Conservation (phyloP, 108 stramenopile genomes). For the Pseudonitzschia pungens region DNA sequence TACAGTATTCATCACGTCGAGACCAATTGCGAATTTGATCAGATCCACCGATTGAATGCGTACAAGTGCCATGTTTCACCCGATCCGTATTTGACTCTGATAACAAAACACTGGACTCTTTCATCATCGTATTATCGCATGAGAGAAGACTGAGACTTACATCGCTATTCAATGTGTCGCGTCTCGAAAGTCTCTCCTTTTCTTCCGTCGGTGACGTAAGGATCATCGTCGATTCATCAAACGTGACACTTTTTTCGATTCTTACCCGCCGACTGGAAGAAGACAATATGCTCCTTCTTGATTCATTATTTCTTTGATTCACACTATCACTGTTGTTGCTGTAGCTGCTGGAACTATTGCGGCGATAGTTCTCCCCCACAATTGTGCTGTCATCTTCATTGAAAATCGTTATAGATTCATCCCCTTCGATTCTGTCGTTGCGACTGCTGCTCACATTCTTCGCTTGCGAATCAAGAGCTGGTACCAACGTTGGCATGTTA, state of each 20-base stretch:
- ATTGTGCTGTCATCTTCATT: conserved; percentile 7
- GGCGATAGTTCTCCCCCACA: not conserved
- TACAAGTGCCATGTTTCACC: not conserved
- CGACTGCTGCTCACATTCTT: not conserved
- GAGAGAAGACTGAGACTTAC: conserved; percentile 14
- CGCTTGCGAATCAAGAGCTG: not conserved
- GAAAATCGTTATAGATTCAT: conserved; percentile 29
- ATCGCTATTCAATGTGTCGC: conserved; percentile 10
- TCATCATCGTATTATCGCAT: not conserved
- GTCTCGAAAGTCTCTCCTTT: conserved; percentile 1
- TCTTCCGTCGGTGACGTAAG: not conserved
- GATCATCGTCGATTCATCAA: not conserved
- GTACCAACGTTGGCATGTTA: conserved; percentile 29
- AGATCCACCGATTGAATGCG: not conserved
- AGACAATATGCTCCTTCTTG: conserved; percentile 5
- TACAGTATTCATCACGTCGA: conserved; percentile 17
- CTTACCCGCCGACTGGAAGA: not conserved
- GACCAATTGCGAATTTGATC: conserved; percentile 4
- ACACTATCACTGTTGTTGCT: not conserved
- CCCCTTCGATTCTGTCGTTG: not conserved
- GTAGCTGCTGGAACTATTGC: not conserved
- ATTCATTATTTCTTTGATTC: not conserved
- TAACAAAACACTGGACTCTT: not conserved
- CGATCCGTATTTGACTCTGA: not conserved
- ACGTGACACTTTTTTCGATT: conserved; percentile 20